Evolutionary conservation across 305 asterid species (phyloP), one percentile per base, ranked within the genome.

Genomic region (Euphrasia arctica): DNA sequence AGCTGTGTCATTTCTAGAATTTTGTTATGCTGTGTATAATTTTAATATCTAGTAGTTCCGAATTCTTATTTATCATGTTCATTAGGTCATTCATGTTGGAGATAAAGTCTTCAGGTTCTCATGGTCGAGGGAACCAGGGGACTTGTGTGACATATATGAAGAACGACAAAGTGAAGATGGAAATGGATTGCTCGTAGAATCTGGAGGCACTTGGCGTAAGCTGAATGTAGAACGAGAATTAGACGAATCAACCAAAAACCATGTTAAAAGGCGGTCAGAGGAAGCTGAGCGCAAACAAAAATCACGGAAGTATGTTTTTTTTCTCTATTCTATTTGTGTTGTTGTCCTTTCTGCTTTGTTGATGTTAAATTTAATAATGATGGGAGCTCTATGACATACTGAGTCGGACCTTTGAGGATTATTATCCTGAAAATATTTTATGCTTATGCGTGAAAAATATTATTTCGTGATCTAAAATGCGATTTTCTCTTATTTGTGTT

Each of bases 201-300:
- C 96, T 18, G 98, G 99, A 48, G 75, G 86, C 32, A 83, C 95
- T 62, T 94, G 93, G 96, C 83, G 96, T 75, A 94, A 88, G 84
- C 83, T 94, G 76, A 90, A 78, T 77, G 95, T 94, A 63, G 95
- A 88, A 66, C 88, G 99, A 50, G 96, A 78, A 73, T 77, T 94
- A 77, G 98, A 94, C 59, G 98, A 94, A 65, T 90, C 97, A 28
- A 82, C 94, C 48, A 83, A 79, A 78, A 90, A 90, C 72, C 96
- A 85, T 63, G 93, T 94, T 67, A 90, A 90, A 77, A 86, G 82
- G 93, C 88, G 76, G 65, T 85, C 99, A 57, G 95, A 82, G 78
- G 97, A 90, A 84, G 99, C 99, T 34, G 96, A 86, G 39, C 89
- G 83, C 70, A 86, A 77, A 79, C 78, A 31, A 64, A 88, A 83